Percentiles rank a stretch among this genome's conserved stretches.
Evolutionary conservation across 176 grass and related monocot genomes (phyloP).

Genomic region (Cenchrus fungigraminus): DNA sequence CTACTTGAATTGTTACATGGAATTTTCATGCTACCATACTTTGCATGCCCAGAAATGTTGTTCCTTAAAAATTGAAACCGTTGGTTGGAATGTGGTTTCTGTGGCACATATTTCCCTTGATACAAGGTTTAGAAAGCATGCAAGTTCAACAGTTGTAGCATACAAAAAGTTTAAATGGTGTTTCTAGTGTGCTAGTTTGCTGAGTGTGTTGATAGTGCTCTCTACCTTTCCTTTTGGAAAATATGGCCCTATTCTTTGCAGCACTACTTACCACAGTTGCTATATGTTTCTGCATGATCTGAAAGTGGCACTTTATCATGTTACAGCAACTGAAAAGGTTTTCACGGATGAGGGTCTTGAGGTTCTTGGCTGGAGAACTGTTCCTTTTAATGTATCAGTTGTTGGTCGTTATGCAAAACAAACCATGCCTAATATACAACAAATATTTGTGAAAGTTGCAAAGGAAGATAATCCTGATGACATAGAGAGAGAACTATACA

Average conservation of each 20-base stretch:
- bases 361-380: slow-evolving; percentile 90
- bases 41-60: slow-evolving; percentile 16
- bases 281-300: slow-evolving; percentile 30
- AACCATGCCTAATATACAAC: slow-evolving; percentile 94
- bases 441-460: slow-evolving; percentile 84
- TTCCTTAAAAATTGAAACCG: neutral
- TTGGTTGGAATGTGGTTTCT: slow-evolving; percentile 24
- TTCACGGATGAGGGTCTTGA: slow-evolving; percentile 92
- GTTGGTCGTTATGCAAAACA: slow-evolving; percentile 93
- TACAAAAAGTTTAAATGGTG: neutral
- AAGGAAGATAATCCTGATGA: slow-evolving; percentile 93
- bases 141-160: neutral
- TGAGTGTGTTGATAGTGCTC: neutral
- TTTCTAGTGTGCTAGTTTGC: slow-evolving; percentile 26
- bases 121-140: slow-evolving; percentile 10
- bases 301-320: slow-evolving; percentile 43
- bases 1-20: slow-evolving; percentile 4
- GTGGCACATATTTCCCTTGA: neutral
- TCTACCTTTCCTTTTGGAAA: slow-evolving; percentile 11
- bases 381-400: slow-evolving; percentile 80
- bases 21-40: slow-evolving; percentile 24
- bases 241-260: slow-evolving; percentile 8
- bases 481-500: slow-evolving; percentile 97
- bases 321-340: slow-evolving; percentile 80
- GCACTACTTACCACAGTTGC: neutral